These are phyloP conservation scores for Chloropicon primus DNA, from an alignment of 139 green algal species.

Conservation along the genomic window DNA sequence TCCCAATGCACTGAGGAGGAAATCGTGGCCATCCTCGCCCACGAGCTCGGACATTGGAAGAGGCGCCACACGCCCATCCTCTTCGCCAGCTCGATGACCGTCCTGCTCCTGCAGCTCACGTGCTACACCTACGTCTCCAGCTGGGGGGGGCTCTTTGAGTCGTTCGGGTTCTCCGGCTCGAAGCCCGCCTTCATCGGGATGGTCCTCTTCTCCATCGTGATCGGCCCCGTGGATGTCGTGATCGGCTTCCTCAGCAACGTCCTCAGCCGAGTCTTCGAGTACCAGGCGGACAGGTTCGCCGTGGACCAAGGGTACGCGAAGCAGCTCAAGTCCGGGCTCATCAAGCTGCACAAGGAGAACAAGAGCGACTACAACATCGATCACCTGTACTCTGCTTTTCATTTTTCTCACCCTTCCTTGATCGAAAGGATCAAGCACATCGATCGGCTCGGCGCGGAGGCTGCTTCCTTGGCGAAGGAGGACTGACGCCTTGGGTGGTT, in stretches of 20 bases:
- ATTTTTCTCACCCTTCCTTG: conserved; percentile 72
- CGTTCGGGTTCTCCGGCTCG: conserved; percentile 59
- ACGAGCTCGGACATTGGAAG: conserved; percentile 63
- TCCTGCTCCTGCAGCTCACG: conserved; percentile 48
- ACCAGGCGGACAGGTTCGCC: conserved; percentile 74
- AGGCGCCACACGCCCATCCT: conserved; percentile 58
- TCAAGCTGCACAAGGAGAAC: conserved; percentile 71
- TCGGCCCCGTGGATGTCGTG: conserved; percentile 37
- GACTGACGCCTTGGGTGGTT: no score
- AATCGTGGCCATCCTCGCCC: conserved; percentile 75
- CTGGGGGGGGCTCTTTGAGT: conserved; percentile 34
- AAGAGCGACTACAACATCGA: conserved; percentile 35
- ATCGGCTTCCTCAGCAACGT: conserved; percentile 52
- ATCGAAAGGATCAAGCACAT: conserved; percentile 62
- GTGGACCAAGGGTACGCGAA: conserved; percentile 30
- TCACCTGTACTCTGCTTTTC: conserved; percentile 45
- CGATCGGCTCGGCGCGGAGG: no score
- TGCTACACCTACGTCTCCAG: conserved; percentile 49
- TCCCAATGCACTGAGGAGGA: conserved; percentile 50
- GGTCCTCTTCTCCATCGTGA: conserved; percentile 66
- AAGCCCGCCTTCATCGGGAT: conserved; percentile 62
- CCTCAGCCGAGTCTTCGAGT: conserved; percentile 32
- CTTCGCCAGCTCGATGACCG: conserved; percentile 39
- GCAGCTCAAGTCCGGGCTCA: conserved; percentile 44
- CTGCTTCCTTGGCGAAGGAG: no score